Evolutionary conservation across 2,329 filamentous ascomycete species (phyloP), one percentile per base, ranked within the genome.

Genomic region (Scedosporium minutisporum): DNA sequence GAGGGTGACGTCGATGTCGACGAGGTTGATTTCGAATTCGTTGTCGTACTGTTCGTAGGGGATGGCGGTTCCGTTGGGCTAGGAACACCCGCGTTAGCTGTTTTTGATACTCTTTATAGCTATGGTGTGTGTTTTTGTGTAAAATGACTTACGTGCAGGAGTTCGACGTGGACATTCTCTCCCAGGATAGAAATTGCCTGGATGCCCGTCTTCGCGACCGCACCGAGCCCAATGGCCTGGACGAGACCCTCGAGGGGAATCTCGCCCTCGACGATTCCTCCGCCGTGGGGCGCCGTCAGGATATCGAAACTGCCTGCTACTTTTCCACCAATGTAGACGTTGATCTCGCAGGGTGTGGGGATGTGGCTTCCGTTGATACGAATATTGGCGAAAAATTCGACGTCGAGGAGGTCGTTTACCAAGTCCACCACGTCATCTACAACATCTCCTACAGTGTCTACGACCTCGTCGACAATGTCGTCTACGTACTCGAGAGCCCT

Each of bases 311-410:
- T 72, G 21, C 73, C 74, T 16, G 72, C 71, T 14, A 66, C 65
- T 62, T 71, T 67, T 29, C 69, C 71, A 21, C 68, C 68, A 21
- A 77, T 64, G 46, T 70, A 75, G 51, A 78, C 59, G 57, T 71
- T 68, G 58, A 77, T 68, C 33, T 69, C 67, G 64, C 70, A 73
- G 18, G 76, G 75, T 3, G 73, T 68, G 65, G 73, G 69, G 41
- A 77, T 64, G 63, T 76, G 68, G 7, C 68, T 65, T 25, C 74
- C 71, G 38, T 77, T 70, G 18, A 77, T 65, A 42, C 69, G 59
- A 18, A 77, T 63, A 23, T 69, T 64, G 29, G 69, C 74, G 65
- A 76, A 74, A 71, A 71, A 77, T 62, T 64, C 63, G 44, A 62
- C 64, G 41, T 21, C 57, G 12, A 62, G 33, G n/a, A 57, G 42